Base-by-base conservation (phyloP, 176 grass and related monocot genomes). In the Carex cristatella region DNA sequence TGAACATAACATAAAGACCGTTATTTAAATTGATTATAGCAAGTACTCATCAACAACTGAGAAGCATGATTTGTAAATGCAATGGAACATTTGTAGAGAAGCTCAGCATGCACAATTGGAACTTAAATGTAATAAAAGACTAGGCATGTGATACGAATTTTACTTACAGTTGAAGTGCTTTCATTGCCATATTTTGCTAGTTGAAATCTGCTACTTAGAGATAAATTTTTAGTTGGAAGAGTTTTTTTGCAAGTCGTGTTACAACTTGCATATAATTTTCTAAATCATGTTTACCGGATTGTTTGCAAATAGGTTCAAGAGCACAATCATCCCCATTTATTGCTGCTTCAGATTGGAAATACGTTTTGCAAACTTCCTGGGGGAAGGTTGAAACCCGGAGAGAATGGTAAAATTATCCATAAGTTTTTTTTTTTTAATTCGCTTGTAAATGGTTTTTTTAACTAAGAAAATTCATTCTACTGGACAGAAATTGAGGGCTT, bases 281-380 rank as follows among this genome's bases (percentile, higher is more conserved):
- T 71, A 10, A 70, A n/a, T 46, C 10, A 71, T 46, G 68, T 7
- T 40, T 13, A 30, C 18, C 9, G 85, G 54, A 1, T 23, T 61
- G 57, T 86, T 12, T 33, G 3, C 85, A 16, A 33, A 57, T 63
- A 99, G 96, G 96, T 99, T 18, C 93, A 99, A 88, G 96, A 99
- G 91, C 96, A 99, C 87, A 99, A 92, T 74, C 96, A 99, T 49
- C 93, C 96, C 1, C 93, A 99, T 91, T 92, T 95, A 80, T 82
- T 99, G 35, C 84, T 99, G 30, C 83, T 99, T 68, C 96, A 99
- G 91, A 99, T 99, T 69, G 96, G 96, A 79, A 99, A 99, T 68
- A 99, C 96, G 11, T 99, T 99, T 65, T 99, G 96, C 87, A 99
- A 99, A 49, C 96, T 99, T 90, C 96, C 96, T 86, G 96, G 96